Base-by-base conservation (phyloP, 2,329 filamentous ascomycete genomes). In the Acrocalymma vagum region DNA sequence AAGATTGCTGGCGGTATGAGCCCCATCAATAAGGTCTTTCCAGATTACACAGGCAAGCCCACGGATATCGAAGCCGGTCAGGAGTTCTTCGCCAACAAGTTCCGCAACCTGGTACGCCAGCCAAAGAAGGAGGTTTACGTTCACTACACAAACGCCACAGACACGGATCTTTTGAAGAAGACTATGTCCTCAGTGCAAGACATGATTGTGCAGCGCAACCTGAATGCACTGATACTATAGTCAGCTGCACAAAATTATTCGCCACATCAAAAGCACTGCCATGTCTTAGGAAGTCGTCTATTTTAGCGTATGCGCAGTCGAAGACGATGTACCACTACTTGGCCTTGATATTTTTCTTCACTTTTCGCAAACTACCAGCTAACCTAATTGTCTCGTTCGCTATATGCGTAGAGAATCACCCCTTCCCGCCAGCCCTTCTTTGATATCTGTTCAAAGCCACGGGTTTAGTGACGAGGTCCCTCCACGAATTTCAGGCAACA, bases 101-200 rank as follows among this genome's bases (percentile, higher is more conserved):
- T 78, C 70, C 69, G 69, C 47, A 76, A 76, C 55, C 69, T 78
- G 21, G 73, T 78, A 18, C 70, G 75, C 31, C 71, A 76, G 51
- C 73, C 73, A 6, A 72, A 71, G 55, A 78, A 78, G 58, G 75
- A 78, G 54, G 72, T 76, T 28, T 78, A 78, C 45, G 72, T 78
- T 14, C 75, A 78, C 60, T 78, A 73, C 63, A 78, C 76, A 33
- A 78, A 78, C 54, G 76, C 76, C 7, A 78, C 76, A 30, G 76
- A 78, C 49, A 78, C 76, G 31, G 66, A 78, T 57, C 58, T 78
- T 42, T 62, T 99, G 38, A 77, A 78, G 58, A 78, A 76, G 63
- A 78, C 76, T 18, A 78, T 78, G 76, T 71, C 70, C 37, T 77
- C 74, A 23, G 74, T 78, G 33, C 76, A 78, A 54, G 76, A 78